These are phyloP conservation scores for Onygenales sp. DNA, from an alignment of 2,329 filamentous ascomycete species.

Conservation along the genomic window DNA sequence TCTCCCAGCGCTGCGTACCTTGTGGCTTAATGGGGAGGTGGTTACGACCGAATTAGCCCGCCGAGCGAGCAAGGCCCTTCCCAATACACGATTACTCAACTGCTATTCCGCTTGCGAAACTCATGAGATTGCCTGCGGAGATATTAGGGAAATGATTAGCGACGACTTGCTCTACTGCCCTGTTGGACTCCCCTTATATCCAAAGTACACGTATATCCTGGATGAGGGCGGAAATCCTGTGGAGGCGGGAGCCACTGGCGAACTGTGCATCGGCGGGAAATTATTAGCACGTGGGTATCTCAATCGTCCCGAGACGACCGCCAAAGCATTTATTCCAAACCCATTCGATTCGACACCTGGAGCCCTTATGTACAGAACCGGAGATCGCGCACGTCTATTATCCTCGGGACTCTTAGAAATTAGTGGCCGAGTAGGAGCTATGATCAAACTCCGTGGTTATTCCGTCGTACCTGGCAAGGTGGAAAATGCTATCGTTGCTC, in stretches of 20 bases:
- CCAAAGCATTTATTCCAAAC: constrained; percentile 59
- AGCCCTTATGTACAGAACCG: constrained; percentile 65
- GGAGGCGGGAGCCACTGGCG: constrained; percentile 53
- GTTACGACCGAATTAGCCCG: constrained; percentile 68
- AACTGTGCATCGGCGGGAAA: constrained; percentile 66
- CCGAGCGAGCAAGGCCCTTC: constrained; percentile 57
- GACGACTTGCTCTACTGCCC: constrained; percentile 56
- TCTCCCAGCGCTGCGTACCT: constrained; percentile 56
- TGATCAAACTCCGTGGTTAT: constrained; percentile 75
- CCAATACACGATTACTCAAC: constrained; percentile 61
- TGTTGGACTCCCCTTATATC: constrained; percentile 61
- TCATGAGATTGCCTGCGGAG: constrained; percentile 68
- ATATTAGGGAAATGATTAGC: constrained; percentile 58
- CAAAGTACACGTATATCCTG: constrained; percentile 61
- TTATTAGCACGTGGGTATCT: constrained; percentile 68
- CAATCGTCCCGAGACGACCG: constrained; percentile 69
- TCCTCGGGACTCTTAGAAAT: constrained; percentile 63
- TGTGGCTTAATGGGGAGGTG: constrained; percentile 78
- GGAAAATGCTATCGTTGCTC: constrained; percentile 60
- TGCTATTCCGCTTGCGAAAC: constrained; percentile 78
- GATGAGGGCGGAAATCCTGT: constrained; percentile 59
- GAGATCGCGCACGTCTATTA: constrained; percentile 59
- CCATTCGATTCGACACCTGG: constrained; percentile 51
- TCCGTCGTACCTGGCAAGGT: constrained; percentile 70
- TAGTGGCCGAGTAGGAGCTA: constrained; percentile 63